Evolutionary conservation across 2,329 filamentous ascomycete genomes (phyloP).

Genomic region (Arachnomyces sp.): DNA sequence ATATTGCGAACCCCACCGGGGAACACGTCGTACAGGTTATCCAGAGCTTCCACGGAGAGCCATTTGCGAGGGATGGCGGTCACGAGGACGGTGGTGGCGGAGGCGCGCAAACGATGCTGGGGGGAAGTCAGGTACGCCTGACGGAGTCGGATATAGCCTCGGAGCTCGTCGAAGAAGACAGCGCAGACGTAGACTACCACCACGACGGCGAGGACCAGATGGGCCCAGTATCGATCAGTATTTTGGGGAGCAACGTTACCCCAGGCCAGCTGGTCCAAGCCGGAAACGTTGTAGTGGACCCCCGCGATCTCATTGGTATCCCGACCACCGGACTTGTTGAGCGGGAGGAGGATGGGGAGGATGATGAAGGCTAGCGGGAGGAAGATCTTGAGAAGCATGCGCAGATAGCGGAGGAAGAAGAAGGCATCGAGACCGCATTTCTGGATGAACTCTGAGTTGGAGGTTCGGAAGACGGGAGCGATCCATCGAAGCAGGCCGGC

Average conservation of each 20-base stretch:
- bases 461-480: conserved; percentile 55
- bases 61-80: conserved; percentile 85
- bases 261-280: conserved; percentile 78
- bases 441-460: conserved; percentile 76
- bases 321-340: conserved; percentile 68
- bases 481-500: conserved; percentile 47
- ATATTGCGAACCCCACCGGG: conserved; percentile 91
- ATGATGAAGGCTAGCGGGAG: conserved; percentile 69
- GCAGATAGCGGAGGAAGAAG: conserved; percentile 88
- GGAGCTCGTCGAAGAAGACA: conserved; percentile 77
- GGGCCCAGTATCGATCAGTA: conserved; percentile 68
- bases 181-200: conserved; percentile 78
- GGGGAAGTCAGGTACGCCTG: conserved; percentile 93
- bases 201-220: conserved; percentile 67
- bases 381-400: conserved; percentile 84
- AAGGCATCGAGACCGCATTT: conserved; percentile 96
- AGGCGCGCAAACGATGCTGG: conserved; percentile 85
- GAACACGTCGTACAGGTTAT: conserved; percentile 86
- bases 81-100: conserved; percentile 89
- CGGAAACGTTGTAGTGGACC: conserved; percentile 46
- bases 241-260: conserved; percentile 66
- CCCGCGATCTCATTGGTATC: conserved; percentile 46
- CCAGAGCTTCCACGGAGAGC: conserved; percentile 73
- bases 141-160: conserved; percentile 82
- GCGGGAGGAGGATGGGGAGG: conserved; percentile 73